Percentiles rank a stretch among this genome's conserved stretches.
These are phyloP conservation scores for Pittosporum tobira DNA, from an alignment of 129 eudicot species.

Conservation along the genomic window DNA sequence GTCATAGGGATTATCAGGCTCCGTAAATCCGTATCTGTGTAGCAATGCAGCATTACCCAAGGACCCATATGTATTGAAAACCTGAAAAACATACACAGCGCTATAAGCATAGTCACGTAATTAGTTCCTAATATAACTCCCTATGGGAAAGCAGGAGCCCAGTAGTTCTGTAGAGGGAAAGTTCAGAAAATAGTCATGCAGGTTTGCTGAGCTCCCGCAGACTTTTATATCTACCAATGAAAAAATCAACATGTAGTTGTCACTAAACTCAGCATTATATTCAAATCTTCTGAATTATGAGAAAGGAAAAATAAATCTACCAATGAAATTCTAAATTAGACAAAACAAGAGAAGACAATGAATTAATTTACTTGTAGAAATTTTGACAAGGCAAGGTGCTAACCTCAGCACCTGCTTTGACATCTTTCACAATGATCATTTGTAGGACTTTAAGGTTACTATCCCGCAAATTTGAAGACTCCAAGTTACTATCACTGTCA, in stretches of 20 bases:
- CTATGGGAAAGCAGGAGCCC: too few species aligned
- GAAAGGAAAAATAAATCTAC: not conserved
- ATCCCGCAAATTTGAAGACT: conserved; percentile 20
- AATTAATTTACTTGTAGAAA: not conserved
- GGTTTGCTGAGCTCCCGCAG: too few species aligned
- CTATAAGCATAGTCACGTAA: not conserved
- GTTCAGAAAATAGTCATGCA: too few species aligned
- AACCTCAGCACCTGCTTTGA: conserved; percentile 81
- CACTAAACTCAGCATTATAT: too few species aligned
- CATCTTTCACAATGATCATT: conserved; percentile 90
- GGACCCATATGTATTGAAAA: conserved; percentile 84
- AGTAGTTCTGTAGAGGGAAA: too few species aligned
- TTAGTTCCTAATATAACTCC: not conserved
- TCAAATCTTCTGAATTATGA: too few species aligned
- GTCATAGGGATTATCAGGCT: conserved; percentile 67
- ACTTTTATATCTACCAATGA: too few species aligned
- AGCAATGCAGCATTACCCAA: conserved; percentile 96
- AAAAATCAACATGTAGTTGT: too few species aligned
- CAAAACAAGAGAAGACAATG: not conserved
- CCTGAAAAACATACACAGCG: conserved; percentile 35
- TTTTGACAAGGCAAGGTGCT: conserved; percentile 6
- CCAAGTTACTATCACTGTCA: conserved; percentile 16
- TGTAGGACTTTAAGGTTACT: conserved; percentile 43
- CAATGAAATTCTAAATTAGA: not conserved
- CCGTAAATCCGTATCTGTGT: conserved; percentile 93